Percentiles rank a stretch among this genome's conserved stretches.
Evolutionary conservation across 2,329 filamentous ascomycete genomes (phyloP).

Genomic region (Aureobasidium sp.): DNA sequence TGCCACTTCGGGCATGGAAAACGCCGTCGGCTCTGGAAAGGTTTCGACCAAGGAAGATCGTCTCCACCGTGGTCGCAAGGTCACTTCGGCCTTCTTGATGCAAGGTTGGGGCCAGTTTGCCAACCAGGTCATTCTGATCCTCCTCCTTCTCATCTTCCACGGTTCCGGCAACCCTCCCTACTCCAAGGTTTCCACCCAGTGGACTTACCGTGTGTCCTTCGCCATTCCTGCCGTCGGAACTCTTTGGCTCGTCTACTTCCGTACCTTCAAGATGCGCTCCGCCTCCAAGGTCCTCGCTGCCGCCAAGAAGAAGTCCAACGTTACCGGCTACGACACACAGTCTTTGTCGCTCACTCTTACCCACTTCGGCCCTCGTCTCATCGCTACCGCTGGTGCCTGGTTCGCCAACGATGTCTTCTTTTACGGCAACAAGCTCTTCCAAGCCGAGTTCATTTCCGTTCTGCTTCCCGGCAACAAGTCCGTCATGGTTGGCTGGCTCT

Average conservation of each 20-base stretch:
- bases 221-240: conserved; percentile 85
- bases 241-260: conserved; percentile 91
- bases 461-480: conserved; percentile 61
- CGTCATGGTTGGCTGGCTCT: conserved; percentile 80
- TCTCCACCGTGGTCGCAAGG: conserved; percentile 89
- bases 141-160: conserved; percentile 83
- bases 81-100: conserved; percentile 94
- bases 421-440: conserved; percentile 98
- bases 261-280: conserved; percentile 87
- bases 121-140: conserved; percentile 84
- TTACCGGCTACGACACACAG: conserved; percentile 86
- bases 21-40: conserved; percentile 74
- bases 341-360: conserved; percentile 70
- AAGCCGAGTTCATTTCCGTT: conserved; percentile 78
- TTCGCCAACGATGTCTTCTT: conserved; percentile 98
- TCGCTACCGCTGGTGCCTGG: conserved; percentile 84
- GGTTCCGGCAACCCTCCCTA: conserved; percentile 70
- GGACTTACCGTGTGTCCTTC: conserved; percentile 86
- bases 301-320: conserved; percentile 75
- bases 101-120: conserved; percentile 95
- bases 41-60: conserved; percentile 87
- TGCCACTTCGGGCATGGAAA: conserved; percentile 89
- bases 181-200: conserved; percentile 67
- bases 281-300: conserved; percentile 72
- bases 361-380: conserved; percentile 76